phyloP scores from a whole-genome alignment of 805 yeast species.

The Zygotorulaspora danielsina region DNA sequence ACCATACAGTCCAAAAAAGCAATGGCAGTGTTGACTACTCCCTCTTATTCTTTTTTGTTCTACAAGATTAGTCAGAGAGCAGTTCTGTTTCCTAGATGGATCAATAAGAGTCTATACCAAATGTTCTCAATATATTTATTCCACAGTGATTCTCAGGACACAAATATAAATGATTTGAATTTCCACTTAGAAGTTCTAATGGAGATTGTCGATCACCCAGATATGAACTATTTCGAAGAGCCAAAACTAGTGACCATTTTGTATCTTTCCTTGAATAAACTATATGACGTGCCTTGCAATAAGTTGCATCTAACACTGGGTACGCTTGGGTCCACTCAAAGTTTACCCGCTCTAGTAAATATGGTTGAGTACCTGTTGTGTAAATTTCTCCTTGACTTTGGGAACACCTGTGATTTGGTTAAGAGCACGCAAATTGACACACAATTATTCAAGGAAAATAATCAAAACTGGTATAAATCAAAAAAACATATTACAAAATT shows the following conservation, averaged over 20 bases:
- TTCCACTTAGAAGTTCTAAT: slow-evolving; percentile 27
- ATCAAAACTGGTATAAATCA: slow-evolving; percentile 15
- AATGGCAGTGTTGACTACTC: slow-evolving; percentile 2
- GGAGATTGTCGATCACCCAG: slow-evolving; percentile 36
- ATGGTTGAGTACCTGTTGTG: slow-evolving; percentile 26
- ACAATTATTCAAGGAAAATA: slow-evolving; percentile 7
- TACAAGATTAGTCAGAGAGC: slow-evolving; percentile 18
- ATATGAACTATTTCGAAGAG: slow-evolving; percentile 26
- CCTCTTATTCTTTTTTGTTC: slow-evolving; percentile 12
- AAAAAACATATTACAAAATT: slow-evolving; percentile 6
- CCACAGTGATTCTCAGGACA: slow-evolving; percentile 1
- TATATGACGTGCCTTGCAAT: slow-evolving; percentile 12
- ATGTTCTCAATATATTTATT: slow-evolving; percentile 6
- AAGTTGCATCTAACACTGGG: slow-evolving; percentile 22
- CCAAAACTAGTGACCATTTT: slow-evolving; percentile 21
- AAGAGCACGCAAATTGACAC: slow-evolving; percentile 2
- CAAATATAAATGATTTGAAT: slow-evolving; percentile 2
- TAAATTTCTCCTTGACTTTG: slow-evolving; percentile 20
- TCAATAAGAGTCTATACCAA: slow-evolving; percentile 11
- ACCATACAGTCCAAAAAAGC: slow-evolving; percentile 1
- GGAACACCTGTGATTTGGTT: slow-evolving; percentile 11
- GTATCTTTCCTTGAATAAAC: slow-evolving; percentile 17
- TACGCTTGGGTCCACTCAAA: slow-evolving; percentile 25
- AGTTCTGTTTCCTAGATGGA: slow-evolving; percentile 10
- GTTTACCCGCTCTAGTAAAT: slow-evolving; percentile 25